Percentiles rank a stretch among this genome's conserved stretches.
Conservation (phyloP, 768 basidiomycete genomes). For the Lactarius hatsudake region DNA sequence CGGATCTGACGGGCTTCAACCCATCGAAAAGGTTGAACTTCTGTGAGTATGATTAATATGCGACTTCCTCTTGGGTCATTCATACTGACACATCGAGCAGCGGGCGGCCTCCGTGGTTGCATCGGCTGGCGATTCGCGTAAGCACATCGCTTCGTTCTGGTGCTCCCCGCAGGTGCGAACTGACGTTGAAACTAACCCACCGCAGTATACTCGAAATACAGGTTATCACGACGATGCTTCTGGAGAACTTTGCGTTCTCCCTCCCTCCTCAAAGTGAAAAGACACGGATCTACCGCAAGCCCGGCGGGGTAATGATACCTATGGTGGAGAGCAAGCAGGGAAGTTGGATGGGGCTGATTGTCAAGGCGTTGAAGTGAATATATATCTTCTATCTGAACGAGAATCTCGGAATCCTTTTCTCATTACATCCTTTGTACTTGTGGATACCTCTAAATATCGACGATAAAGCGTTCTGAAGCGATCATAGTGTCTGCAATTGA, state of each 20-base stretch:
- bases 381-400: neutral
- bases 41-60: slow-evolving; percentile 12
- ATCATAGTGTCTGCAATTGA: neutral
- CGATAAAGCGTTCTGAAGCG: neutral
- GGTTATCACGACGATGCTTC: slow-evolving; percentile 11
- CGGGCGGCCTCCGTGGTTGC: slow-evolving; percentile 24
- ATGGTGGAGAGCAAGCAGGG: slow-evolving; percentile 16
- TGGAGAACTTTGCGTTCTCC: slow-evolving; percentile 26
- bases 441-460: neutral
- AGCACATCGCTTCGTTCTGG: neutral
- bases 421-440: neutral
- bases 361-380: slow-evolving; percentile 23
- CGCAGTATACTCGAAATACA: slow-evolving; percentile 22
- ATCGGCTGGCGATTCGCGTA: slow-evolving; percentile 25
- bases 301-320: slow-evolving; percentile 16
- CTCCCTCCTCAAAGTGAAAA: slow-evolving; percentile 20
- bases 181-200: neutral
- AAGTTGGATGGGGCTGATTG: slow-evolving; percentile 21
- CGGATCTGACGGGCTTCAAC: neutral
- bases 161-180: too few relatives aligned
- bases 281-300: slow-evolving; percentile 24
- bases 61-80: neutral
- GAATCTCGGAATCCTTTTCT: neutral
- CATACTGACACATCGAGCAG: slow-evolving; percentile 11
- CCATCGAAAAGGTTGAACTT: slow-evolving; percentile 20